phyloP scores from a whole-genome alignment of 352 stramenopile genomes.

The Elongisporangium senticosum region DNA sequence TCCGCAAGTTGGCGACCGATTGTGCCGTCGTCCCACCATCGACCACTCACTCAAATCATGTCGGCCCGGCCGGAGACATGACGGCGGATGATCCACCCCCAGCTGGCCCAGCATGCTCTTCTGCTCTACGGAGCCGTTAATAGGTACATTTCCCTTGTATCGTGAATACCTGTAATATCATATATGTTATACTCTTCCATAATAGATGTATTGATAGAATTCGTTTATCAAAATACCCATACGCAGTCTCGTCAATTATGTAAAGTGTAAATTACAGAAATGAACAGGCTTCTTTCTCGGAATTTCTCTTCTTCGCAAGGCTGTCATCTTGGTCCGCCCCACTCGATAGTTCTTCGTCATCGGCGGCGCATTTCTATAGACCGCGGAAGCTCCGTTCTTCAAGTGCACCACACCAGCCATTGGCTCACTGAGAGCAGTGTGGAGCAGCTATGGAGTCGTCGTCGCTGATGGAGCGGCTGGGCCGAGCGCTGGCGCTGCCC shows the following conservation, averaged over 20 bases:
- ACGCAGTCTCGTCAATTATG: not conserved
- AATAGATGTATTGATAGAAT: too few species aligned
- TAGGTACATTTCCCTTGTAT: not conserved
- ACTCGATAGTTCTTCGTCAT: not conserved
- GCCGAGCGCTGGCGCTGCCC: constrained; percentile 48
- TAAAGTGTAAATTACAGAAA: not conserved
- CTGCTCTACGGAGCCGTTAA: not conserved
- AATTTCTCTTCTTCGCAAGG: not conserved
- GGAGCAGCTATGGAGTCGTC: not conserved
- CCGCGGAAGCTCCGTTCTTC: not conserved
- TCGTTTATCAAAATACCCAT: not conserved
- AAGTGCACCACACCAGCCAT: not conserved
- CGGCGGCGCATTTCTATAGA: not conserved
- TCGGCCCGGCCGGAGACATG: not conserved
- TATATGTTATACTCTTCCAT: not conserved
- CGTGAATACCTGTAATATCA: not conserved
- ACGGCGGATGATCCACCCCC: not conserved
- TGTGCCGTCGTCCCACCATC: not conserved
- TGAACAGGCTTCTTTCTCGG: not conserved
- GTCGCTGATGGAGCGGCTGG: constrained; percentile 43
- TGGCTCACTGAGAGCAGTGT: not conserved
- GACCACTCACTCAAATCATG: not conserved
- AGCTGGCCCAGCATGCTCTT: not conserved
- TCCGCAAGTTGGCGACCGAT: not conserved
- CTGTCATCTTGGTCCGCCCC: not conserved